Base-by-base conservation (phyloP, 2,329 filamentous ascomycete genomes). In the Acephala macrosclerotiorum region DNA sequence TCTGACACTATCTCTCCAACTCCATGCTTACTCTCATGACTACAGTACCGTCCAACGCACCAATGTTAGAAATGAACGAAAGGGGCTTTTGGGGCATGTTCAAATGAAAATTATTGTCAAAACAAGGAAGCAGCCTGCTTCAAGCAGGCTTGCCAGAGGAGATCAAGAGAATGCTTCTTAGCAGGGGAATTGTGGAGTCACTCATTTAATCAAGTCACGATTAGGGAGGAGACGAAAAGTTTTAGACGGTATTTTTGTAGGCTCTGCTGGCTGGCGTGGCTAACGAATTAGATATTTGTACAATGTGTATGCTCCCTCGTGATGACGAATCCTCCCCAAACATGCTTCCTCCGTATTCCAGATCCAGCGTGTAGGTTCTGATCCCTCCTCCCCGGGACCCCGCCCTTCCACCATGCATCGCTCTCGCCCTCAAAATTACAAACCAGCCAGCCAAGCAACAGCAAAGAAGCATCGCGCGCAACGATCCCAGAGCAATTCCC, bases 201-300 rank as follows among this genome's bases (percentile, higher is more conserved):
- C 29, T 33, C 29, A 33, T 33, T 4, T 9, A 33, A 33, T 33
- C 29, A 8, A 22, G 38, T 57, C 55, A 57, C 49, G 36, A 36
- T 33, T 25, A 58, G n/a, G 35, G 36, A 42, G 29, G 18, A 49
- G n/a, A 33, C 7, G 38, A 22, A 29, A 36, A 26, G 26, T 68
- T 68, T 64, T 64, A n/a, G 63, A 71, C 53, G 66, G 67, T 68
- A 38, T 67, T 71, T 71, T 60, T 71, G 69, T 67, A 68, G 59
- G 55, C 66, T 68, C 68, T 66, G 74, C 71, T 73, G 74, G 73
- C 74, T 75, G 73, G 72, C 70, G 47, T 69, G 70, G 68, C 71
- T 58, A 66, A 69, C 58, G 70, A 74, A 73, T 73, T 73, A 73
- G 66, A 71, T 76, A 76, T 73, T 76, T 75, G 71, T 76, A 75